Percentiles rank a stretch among this genome's conserved stretches.
Evolutionary conservation across 768 basidiomycete genomes (phyloP).

Genomic region (Albatrellus ellisii): DNA sequence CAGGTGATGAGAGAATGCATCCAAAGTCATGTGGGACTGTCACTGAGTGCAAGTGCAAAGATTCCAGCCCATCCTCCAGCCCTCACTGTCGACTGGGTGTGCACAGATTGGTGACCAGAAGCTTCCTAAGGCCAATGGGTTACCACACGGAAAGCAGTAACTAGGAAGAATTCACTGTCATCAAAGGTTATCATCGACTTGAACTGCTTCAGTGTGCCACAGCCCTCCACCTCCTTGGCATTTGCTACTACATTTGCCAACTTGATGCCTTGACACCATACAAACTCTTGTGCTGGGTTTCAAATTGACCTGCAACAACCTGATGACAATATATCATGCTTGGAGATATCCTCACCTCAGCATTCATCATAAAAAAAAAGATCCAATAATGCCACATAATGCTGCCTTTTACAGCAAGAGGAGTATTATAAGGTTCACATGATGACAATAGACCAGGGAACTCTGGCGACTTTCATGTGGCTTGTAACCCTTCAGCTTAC

Average conservation of each 20-base stretch:
- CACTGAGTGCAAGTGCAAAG: conserved; percentile 87
- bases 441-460: no score
- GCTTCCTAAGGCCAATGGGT: conserved; percentile 38
- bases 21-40: conserved; percentile 90
- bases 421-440: no score
- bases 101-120: conserved; percentile 53
- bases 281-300: conserved; percentile 74
- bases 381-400: no score
- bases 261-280: conserved; percentile 86
- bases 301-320: no score
- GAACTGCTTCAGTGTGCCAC: conserved; percentile 56
- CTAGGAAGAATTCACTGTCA: no score
- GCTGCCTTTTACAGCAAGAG: no score
- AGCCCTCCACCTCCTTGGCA: conserved; percentile 67
- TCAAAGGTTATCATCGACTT: conserved; percentile 81
- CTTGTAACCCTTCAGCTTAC: no score
- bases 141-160: conserved; percentile 64
- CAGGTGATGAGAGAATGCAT: conserved; percentile 86
- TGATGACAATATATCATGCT: no score
- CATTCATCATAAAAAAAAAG: no score
- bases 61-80: no score
- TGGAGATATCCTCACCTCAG: no score
- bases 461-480: no score
- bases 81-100: conserved; percentile 36
- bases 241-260: conserved; percentile 83